Base-by-base conservation (phyloP, 2,329 filamentous ascomycete genomes). In the Neofusicoccum cordaticola region DNA sequence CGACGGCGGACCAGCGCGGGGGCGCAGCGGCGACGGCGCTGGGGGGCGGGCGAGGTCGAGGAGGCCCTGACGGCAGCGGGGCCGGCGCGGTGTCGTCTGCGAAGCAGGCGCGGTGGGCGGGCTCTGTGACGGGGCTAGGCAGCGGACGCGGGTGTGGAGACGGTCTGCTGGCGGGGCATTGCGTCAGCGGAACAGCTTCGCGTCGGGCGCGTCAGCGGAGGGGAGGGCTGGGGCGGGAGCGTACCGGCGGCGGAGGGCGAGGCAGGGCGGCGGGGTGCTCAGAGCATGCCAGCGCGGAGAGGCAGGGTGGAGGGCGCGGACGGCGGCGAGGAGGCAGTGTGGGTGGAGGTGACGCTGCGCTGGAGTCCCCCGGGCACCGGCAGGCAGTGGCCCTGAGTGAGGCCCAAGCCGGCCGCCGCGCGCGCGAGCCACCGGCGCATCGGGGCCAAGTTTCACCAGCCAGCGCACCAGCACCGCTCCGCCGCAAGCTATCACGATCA, bases 81-180 rank as follows among this genome's bases (percentile, higher is more conserved):
- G 41, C 15, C 27, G 41, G 42, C 19, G 42, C n/a, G 13, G 27
- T 35, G 42, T 45, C n/a, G 41, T 19, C 27, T 41, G 53, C 51
- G 39, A 34, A 34, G 60, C 35, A 42, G 44, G 47, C 37, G 60
- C 60, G 19, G 37, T 37, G 35, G 48, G 34, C 48, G 61, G 48
- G 48, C n/a, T 34, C 22, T n/a, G 61, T 17, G 39, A 52, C 17
- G 35, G 61, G 47, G 31, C 44, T n/a, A 48, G 45, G 45, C 44
- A 41, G 35, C 58, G 34, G 44, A 22, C 31, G 61, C 39, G 47
- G 35, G 44, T 22, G 53, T 44, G 45, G 35, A 65, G 63, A 47
- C n/a, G 53, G 52, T 60, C 42, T 52, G 53, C 63, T 65, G 47
- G 63, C 63, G 63, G 63, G 53, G 63, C 63, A 65, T 65, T 65